Conservation (phyloP, 805 yeast species). For the Priceomyces fermenticarens region DNA sequence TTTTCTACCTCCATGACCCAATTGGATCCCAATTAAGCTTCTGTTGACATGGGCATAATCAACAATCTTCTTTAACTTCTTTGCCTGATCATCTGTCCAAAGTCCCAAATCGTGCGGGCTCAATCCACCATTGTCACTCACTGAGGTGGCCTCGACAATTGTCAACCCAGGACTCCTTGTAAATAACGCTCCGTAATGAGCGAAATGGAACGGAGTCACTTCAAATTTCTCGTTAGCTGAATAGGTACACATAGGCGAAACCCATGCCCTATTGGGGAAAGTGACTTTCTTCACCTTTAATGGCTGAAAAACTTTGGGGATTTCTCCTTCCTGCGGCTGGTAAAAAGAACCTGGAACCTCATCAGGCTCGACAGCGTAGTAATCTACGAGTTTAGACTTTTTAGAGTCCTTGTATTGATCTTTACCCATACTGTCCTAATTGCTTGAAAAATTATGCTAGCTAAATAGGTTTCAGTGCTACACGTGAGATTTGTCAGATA, state of each 20-base stretch:
- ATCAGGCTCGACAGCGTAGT: conserved; percentile 30
- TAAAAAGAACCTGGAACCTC: conserved; percentile 31
- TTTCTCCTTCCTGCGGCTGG: conserved; percentile 10
- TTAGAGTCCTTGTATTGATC: neutral
- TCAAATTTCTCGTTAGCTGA: conserved; percentile 38
- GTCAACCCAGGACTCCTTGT: conserved; percentile 49
- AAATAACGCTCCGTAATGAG: conserved; percentile 48
- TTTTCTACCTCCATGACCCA: conserved; percentile 57
- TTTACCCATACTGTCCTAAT: too few relatives aligned
- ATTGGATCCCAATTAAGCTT: conserved; percentile 48
- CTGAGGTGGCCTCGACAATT: conserved; percentile 45
- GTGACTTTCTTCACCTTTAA: conserved; percentile 36
- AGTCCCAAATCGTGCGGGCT: conserved; percentile 49
- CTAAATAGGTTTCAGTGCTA: too few relatives aligned
- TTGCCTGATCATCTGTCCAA: conserved; percentile 49
- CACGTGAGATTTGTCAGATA: too few relatives aligned
- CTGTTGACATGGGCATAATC: conserved; percentile 46
- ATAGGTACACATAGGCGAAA: conserved; percentile 57
- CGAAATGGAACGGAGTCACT: conserved; percentile 45
- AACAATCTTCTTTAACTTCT: conserved; percentile 34
- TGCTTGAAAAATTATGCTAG: too few relatives aligned
- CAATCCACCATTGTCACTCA: conserved; percentile 38
- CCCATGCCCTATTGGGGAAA: conserved; percentile 51
- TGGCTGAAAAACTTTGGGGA: conserved; percentile 44
- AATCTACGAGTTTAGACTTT: conserved; percentile 11